These are phyloP conservation scores for Albatrellus ellisii DNA, from an alignment of 768 basidiomycete genomes.

Conservation along the genomic window DNA sequence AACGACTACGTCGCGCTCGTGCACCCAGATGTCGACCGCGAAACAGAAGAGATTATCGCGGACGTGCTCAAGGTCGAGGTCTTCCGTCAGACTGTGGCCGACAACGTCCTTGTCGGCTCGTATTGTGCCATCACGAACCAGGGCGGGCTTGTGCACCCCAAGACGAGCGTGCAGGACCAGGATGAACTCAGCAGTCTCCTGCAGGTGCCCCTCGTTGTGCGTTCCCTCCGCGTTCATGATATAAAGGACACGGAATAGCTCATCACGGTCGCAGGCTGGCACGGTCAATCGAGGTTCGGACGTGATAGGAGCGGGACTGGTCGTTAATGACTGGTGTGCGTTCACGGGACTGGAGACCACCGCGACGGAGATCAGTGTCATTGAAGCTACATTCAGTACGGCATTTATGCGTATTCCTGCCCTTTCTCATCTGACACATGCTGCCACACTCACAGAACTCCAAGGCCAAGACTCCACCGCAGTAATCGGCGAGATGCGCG, in stretches of 20 bases:
- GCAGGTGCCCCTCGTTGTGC: slow-evolving; percentile 88
- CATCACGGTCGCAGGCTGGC: slow-evolving; percentile 52
- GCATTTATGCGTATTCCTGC: slow-evolving; percentile 14
- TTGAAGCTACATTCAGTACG: slow-evolving; percentile 95
- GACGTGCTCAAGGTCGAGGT: slow-evolving; percentile 99
- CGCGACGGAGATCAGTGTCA: slow-evolving; percentile 97
- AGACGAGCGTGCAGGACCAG: slow-evolving; percentile 94
- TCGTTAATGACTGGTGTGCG: slow-evolving; percentile 99
- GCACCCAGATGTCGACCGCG: slow-evolving; percentile 94
- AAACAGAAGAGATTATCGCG: slow-evolving; percentile 99
- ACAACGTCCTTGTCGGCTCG: slow-evolving; percentile 92
- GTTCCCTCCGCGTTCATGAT: slow-evolving; percentile 20
- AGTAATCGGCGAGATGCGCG: slow-evolving; percentile 48
- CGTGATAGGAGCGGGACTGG: slow-evolving; percentile 92
- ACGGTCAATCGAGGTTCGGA: slow-evolving; percentile 98
- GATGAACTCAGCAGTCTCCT: slow-evolving; percentile 91
- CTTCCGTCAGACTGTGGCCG: slow-evolving; percentile 93
- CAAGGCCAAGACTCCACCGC: slow-evolving; percentile 42
- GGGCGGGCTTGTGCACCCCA: slow-evolving; percentile 95
- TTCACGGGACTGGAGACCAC: slow-evolving; percentile 99
- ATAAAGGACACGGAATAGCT: slow-evolving; percentile 4
- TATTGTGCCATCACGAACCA: slow-evolving; percentile 95
- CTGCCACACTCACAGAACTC: slow-evolving; percentile 27
- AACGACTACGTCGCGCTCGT: slow-evolving; percentile 99
- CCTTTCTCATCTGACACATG: slow-evolving; percentile 2